Conservation (phyloP, 2,329 filamentous ascomycete genomes). For the Colletotrichum salicis region DNA sequence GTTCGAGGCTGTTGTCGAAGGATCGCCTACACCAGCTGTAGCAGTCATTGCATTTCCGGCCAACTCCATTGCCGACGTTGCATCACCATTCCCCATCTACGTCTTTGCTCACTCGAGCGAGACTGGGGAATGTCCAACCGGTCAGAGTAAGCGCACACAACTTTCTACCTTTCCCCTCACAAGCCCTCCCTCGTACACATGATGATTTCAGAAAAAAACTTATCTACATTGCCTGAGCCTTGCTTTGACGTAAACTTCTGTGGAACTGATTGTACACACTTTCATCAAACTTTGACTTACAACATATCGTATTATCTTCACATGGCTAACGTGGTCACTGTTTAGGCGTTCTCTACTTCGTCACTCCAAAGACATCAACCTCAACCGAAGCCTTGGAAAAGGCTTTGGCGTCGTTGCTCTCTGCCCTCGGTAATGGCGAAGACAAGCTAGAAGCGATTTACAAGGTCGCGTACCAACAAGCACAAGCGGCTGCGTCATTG, state of each 20-base stretch:
- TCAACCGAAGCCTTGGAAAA: constrained; percentile 51
- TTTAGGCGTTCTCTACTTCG: constrained; percentile 49
- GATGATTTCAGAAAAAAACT: constrained; percentile 93
- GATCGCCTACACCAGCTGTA: constrained; percentile 78
- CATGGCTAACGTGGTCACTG: constrained; percentile 42
- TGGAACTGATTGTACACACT: constrained; percentile 79
- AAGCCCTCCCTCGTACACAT: constrained; percentile 62
- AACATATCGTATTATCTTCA: not conserved
- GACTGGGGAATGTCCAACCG: constrained; percentile 87
- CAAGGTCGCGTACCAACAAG: constrained; percentile 67
- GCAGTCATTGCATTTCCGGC: constrained; percentile 75
- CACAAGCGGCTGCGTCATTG: constrained; percentile 41
- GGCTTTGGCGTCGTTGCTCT: constrained; percentile 56
- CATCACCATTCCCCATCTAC: constrained; percentile 62
- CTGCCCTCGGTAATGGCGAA: constrained; percentile 43
- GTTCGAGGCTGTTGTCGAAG: constrained; percentile 79
- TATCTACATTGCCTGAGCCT: constrained; percentile 99
- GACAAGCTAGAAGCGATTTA: constrained; percentile 54
- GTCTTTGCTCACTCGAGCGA: constrained; percentile 84
- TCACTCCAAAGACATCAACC: constrained; percentile 47
- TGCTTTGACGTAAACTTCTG: constrained; percentile 85
- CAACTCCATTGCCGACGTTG: constrained; percentile 52
- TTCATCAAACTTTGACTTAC: constrained; percentile 40
- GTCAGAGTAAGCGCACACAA: constrained; percentile 82
- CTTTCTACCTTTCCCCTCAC: constrained; percentile 31